These are phyloP conservation scores for Leccinum variicolor DNA, from an alignment of 768 basidiomycete genomes.

Conservation along the genomic window DNA sequence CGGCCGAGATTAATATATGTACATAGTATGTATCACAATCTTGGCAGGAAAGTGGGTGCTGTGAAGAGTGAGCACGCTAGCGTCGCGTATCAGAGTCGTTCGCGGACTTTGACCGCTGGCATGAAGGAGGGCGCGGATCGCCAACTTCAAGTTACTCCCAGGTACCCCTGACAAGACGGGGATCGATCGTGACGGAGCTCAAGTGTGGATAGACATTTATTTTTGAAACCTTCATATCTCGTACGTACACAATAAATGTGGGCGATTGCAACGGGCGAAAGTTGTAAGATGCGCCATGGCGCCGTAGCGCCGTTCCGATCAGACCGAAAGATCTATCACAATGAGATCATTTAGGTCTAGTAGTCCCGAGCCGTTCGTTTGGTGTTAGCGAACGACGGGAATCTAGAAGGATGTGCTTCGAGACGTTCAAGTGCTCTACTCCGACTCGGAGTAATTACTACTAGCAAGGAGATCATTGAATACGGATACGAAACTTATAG, in stretches of 20 bases:
- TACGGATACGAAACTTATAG: too few relatives aligned
- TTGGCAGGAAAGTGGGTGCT: neutral
- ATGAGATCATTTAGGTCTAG: conserved; percentile 1
- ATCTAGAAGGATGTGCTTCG: neutral
- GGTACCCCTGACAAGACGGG: neutral
- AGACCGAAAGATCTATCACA: neutral
- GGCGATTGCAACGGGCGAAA: neutral
- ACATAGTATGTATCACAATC: neutral
- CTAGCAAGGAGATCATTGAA: neutral
- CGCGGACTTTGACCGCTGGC: conserved; percentile 5
- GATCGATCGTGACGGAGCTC: neutral
- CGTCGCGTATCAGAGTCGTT: neutral
- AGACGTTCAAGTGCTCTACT: neutral
- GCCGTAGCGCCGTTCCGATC: conserved; percentile 1
- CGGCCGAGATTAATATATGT: neutral
- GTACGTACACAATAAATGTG: neutral
- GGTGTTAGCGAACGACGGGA: neutral
- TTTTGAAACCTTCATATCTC: neutral
- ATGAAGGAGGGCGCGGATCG: conserved; percentile 13
- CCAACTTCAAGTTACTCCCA: conserved; percentile 9
- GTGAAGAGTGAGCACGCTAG: neutral
- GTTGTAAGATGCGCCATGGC: neutral
- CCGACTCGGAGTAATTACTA: neutral
- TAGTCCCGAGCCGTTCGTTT: neutral
- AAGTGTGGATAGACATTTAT: neutral